Evolutionary conservation across 495 filamentous ascomycete species (phyloP).

Genomic region (Glonium stellatum): DNA sequence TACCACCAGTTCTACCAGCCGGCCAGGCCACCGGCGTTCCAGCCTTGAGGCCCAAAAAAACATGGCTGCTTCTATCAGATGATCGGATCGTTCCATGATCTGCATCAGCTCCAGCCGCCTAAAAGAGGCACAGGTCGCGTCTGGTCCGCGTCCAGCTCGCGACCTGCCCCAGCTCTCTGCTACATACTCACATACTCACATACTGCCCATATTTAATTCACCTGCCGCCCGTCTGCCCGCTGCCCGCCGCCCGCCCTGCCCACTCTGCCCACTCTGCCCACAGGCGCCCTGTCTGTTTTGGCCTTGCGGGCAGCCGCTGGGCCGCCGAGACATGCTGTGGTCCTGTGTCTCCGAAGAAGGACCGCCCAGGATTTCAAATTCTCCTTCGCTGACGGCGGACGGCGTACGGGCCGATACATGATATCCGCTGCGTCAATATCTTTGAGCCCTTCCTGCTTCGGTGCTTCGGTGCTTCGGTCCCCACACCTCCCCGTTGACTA

Average conservation of each 20-base stretch:
- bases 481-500: not conserved
- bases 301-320: not conserved
- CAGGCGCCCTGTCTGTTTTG: not conserved
- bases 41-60: too few species aligned
- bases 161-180: too few species aligned
- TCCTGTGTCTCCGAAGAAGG: not conserved
- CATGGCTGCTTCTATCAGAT: conserved; percentile 5
- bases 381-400: not conserved
- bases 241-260: not conserved
- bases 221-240: too few species aligned
- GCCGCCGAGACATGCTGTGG: not conserved
- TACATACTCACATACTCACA: too few species aligned
- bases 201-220: too few species aligned
- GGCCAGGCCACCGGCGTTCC: too few species aligned
- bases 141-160: too few species aligned
- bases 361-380: not conserved
- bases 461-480: not conserved
- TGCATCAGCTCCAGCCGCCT: too few species aligned
- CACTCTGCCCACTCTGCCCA: not conserved
- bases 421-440: not conserved
- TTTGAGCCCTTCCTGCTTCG: too few species aligned
- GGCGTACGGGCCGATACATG: conserved; percentile 3
- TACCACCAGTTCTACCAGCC: too few species aligned
- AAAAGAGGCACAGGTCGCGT: too few species aligned
- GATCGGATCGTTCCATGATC: not conserved